Evolutionary conservation across 2,329 filamentous ascomycete genomes (phyloP).

Genomic region (Samsoniella hepiali): DNA sequence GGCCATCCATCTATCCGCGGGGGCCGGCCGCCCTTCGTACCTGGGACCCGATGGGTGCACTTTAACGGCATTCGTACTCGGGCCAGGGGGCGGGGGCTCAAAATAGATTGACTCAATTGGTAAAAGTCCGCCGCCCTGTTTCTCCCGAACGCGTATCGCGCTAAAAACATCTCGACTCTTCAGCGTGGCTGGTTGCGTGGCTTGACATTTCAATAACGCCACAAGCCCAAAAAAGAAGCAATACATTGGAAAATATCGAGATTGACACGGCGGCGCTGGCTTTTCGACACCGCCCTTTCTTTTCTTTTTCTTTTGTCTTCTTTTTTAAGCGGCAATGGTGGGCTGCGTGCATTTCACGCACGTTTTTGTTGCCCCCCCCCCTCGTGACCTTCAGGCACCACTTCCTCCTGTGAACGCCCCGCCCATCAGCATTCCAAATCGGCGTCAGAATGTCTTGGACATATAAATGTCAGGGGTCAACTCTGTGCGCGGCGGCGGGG

Average conservation of each 20-base stretch:
- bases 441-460: conserved; percentile 3
- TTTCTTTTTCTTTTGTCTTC: too few relatives aligned
- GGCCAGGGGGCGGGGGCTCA: neutral
- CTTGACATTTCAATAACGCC: neutral
- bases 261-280: neutral
- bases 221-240: neutral
- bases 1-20: neutral
- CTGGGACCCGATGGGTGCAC: neutral
- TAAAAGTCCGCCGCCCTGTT: neutral
- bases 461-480: neutral
- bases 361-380: too few relatives aligned
- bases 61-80: neutral
- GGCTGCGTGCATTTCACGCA: too few relatives aligned
- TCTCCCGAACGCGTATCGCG: neutral
- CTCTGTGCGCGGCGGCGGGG: neutral
- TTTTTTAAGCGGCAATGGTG: too few relatives aligned
- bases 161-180: too few relatives aligned
- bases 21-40: too few relatives aligned
- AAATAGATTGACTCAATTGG: neutral
- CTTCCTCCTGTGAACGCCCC: neutral
- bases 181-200: neutral
- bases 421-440: conserved; percentile 11
- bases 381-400: too few relatives aligned
- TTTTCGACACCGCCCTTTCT: too few relatives aligned
- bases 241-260: neutral